phyloP scores from a whole-genome alignment of 148 eudicot genomes.

The Cornus controversa region DNA sequence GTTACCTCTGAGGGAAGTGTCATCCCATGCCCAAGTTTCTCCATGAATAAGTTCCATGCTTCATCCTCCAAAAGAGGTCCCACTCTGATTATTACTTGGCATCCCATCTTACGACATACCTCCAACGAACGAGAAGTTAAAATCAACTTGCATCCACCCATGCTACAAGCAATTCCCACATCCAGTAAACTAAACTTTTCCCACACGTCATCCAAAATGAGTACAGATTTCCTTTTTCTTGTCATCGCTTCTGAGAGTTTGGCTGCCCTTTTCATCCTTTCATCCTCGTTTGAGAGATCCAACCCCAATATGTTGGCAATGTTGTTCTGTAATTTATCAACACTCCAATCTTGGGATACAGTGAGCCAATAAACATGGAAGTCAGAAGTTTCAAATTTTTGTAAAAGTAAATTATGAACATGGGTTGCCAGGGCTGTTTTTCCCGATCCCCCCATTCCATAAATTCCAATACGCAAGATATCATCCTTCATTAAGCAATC shows the following conservation, averaged over 20 bases:
- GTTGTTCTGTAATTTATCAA: too few species aligned
- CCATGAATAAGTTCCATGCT: not conserved
- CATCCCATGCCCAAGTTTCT: conserved; percentile 10
- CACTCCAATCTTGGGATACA: not conserved
- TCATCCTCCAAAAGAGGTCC: not conserved
- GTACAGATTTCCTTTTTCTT: not conserved
- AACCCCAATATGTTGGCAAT: too few species aligned
- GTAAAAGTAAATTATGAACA: not conserved
- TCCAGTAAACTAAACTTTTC: not conserved
- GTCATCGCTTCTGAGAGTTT: too few species aligned
- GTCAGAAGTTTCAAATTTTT: not conserved
- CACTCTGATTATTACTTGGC: not conserved
- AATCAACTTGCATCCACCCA: conserved; percentile 15
- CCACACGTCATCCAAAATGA: conserved; percentile 24
- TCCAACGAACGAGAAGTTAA: not conserved
- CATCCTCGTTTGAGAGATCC: too few species aligned
- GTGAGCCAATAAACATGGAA: not conserved
- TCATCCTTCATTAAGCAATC: too few species aligned
- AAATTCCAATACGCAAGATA: not conserved
- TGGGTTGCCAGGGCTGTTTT: conserved; percentile 15
- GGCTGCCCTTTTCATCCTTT: too few species aligned
- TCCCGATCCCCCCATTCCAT: conserved; percentile 27
- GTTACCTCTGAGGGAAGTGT: too few species aligned
- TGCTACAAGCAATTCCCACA: conserved; percentile 7
- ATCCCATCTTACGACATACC: not conserved